Conservation (phyloP, 768 basidiomycete species). For the Podaxis mareebaensis region DNA sequence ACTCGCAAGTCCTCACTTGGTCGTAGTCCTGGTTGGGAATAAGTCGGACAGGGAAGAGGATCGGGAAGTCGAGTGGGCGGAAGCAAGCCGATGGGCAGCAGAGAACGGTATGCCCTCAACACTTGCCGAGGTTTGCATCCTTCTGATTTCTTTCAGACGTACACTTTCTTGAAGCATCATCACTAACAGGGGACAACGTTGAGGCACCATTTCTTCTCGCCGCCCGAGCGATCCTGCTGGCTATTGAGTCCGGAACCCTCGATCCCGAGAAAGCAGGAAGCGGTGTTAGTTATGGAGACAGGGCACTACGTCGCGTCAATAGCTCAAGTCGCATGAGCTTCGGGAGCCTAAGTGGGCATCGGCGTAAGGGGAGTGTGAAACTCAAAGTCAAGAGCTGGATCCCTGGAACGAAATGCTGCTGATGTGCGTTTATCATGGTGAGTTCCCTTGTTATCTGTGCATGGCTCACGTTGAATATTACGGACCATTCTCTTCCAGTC, state of each 20-base stretch:
- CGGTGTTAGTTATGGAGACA: conserved; percentile 95
- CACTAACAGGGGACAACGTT: conserved; percentile 89
- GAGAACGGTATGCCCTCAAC: conserved; percentile 71
- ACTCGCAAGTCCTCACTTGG: conserved; percentile 88
- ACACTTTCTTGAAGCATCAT: conserved; percentile 93
- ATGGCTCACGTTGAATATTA: conserved; percentile 5
- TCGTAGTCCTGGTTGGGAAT: conserved; percentile 90
- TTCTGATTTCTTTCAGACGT: conserved; percentile 54
- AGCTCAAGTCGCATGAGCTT: conserved; percentile 89
- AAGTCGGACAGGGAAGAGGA: conserved; percentile 95
- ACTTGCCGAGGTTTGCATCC: conserved; percentile 4
- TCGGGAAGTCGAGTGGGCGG: conserved; percentile 92
- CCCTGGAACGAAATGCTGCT: conserved; percentile 66
- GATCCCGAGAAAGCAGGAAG: conserved; percentile 95
- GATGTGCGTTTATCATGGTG: conserved; percentile 9
- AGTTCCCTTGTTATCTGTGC: conserved; percentile 5
- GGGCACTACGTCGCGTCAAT: conserved; percentile 87
- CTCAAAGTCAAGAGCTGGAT: conserved; percentile 63
- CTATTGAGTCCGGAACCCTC: conserved; percentile 86
- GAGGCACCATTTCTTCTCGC: conserved; percentile 90
- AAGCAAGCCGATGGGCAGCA: conserved; percentile 94
- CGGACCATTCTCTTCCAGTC: conserved; percentile 2
- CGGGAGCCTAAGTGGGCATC: conserved; percentile 73
- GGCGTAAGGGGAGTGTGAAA: conserved; percentile 60
- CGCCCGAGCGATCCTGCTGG: conserved; percentile 83